A percentile compares a stretch with the other conserved stretches of the same genome.
Evolutionary conservation across 2,329 filamentous ascomycete genomes (phyloP).

Genomic region (Hirsutella thompsonii): DNA sequence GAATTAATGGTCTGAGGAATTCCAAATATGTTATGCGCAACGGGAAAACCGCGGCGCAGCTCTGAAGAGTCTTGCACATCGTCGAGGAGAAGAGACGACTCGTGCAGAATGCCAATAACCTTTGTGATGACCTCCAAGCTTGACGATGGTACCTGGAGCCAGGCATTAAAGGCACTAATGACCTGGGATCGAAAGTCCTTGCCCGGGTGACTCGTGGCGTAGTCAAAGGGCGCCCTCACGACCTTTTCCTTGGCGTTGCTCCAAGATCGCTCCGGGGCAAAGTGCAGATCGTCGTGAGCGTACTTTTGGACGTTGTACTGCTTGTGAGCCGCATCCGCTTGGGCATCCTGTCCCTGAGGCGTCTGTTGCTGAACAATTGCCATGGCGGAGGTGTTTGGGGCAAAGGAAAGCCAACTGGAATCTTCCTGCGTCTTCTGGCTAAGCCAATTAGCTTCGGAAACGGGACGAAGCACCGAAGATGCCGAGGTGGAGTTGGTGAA

Average conservation of each 20-base stretch:
- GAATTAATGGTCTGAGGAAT: conserved; percentile 82
- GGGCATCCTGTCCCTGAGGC: conserved; percentile 12
- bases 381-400: conserved; percentile 2
- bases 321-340: conserved; percentile 11
- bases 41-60: conserved; percentile 66
- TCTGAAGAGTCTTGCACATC: conserved; percentile 76
- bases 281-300: conserved; percentile 41
- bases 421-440: conserved; percentile 16
- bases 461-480: conserved; percentile 28
- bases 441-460: conserved; percentile 52
- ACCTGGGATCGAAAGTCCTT: conserved; percentile 76
- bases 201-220: conserved; percentile 65
- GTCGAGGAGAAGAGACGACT: conserved; percentile 70
- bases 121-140: conserved; percentile 63
- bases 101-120: conserved; percentile 77
- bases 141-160: conserved; percentile 60
- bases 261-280: conserved; percentile 44
- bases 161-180: conserved; percentile 70
- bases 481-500: conserved; percentile 5
- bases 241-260: conserved; percentile 64
- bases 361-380: conserved; percentile 17
- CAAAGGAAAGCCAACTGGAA: conserved; percentile 2
- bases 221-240: conserved; percentile 67
- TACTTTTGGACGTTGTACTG: conserved; percentile 39
- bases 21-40: conserved; percentile 76